Evolutionary conservation across 2,329 filamentous ascomycete genomes (phyloP).

Genomic region (Cladosporium sp.): DNA sequence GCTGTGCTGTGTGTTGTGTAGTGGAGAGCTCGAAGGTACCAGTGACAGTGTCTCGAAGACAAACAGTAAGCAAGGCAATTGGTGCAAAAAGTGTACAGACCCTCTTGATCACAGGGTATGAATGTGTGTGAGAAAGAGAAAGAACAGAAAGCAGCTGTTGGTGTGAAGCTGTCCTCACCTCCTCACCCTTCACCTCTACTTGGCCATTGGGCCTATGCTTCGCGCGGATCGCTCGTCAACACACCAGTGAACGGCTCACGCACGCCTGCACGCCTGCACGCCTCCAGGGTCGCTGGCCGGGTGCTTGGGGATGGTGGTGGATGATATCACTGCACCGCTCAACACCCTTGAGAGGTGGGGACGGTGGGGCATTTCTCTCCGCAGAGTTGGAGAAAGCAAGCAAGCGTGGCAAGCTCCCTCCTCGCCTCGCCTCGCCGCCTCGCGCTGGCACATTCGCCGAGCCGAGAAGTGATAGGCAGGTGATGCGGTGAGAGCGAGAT

Average conservation of each 20-base stretch:
- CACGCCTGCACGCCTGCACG: conserved; percentile 8
- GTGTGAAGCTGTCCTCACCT: not conserved
- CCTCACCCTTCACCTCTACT: conserved; percentile 10
- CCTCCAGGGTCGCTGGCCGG: not conserved
- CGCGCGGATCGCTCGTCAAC: conserved; percentile 8
- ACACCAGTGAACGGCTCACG: not conserved
- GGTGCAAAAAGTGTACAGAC: not conserved
- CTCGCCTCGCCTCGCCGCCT: not conserved
- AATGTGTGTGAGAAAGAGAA: not conserved
- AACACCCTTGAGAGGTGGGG: conserved; percentile 11
- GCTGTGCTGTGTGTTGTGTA: not conserved
- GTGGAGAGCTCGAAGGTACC: not conserved
- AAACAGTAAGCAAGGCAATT: not conserved
- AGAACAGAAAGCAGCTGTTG: not conserved
- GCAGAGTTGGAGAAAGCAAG: not conserved
- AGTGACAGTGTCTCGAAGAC: not conserved
- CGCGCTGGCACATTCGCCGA: not conserved
- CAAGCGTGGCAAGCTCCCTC: not conserved
- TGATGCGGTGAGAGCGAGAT: conserved; percentile 2
- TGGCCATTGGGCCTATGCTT: conserved; percentile 14
- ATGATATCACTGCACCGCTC: conserved; percentile 21
- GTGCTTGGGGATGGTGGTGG: conserved; percentile 6
- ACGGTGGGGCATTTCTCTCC: conserved; percentile 7
- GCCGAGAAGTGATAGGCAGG: conserved; percentile 1
- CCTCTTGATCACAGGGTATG: not conserved